Base-by-base conservation (phyloP, 805 yeast species). In the Barnettozyma botsteinii region DNA sequence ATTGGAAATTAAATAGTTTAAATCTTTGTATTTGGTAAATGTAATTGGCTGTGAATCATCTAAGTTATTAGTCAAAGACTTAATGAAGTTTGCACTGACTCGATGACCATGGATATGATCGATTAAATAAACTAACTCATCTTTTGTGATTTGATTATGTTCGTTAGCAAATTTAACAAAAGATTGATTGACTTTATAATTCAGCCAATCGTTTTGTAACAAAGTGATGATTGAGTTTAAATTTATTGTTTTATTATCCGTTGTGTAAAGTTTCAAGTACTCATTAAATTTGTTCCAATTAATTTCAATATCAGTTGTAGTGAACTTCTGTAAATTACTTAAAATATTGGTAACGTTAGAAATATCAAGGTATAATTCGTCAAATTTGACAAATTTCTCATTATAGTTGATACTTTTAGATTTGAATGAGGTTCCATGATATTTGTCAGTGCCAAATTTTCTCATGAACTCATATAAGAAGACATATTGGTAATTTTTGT, bases 401-500 rank as follows among this genome's bases (percentile, higher is more conserved):
- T 61, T 57, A 48, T 65, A 67, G 40, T 63, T 66, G 27, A 62
- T 62, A 6, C 68, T 56, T 43, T 60, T 64, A 7, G 35, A 18
- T 19, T 53, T 56, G 7, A 41, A 43, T 10, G 49, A 43, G 37
- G 36, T 9, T 10, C 20, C 25, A 12, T 29, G n/a, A 19, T 35
- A 31, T 19, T 54, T 47, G 5, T 50, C 41, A 27, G 32, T 21
- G 46, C 73, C 77, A 47, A 73, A 70, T 37, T 70, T 65, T 42
- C 71, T 64, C 52, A 78, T 69, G 41, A 78, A 67, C 49, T 73
- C 73, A 60, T 75, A 79, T 17, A 79, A 56, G 18, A 79, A 57
- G 41, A 72, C 67, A 51, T 66, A 67, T 53, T 73, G 75, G 35
- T 69, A 72, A 39, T 70, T 64, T 41, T 67, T 60, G 41, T 73